Conservation (phyloP, 2,329 filamentous ascomycete genomes). For the Aschersonia sp. region DNA sequence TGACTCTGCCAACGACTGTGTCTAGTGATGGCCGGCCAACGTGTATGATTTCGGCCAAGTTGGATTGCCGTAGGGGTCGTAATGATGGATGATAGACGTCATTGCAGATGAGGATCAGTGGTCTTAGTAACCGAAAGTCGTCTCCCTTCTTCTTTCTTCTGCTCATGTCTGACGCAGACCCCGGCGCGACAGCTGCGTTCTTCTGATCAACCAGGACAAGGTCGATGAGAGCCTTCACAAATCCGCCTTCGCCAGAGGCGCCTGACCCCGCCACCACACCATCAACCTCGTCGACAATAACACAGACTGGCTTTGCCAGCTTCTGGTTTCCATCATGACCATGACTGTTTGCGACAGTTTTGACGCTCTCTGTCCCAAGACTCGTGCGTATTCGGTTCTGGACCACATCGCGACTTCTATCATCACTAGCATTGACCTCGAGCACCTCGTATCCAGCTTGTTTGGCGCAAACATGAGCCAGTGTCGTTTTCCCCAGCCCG, state of each 20-base stretch:
- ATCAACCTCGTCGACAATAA: conserved; percentile 93
- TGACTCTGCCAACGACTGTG: conserved; percentile 68
- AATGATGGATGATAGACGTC: conserved; percentile 90
- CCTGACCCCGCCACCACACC: conserved; percentile 75
- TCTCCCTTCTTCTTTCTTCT: conserved; percentile 62
- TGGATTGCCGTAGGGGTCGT: conserved; percentile 71
- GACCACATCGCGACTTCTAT: conserved; percentile 78
- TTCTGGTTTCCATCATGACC: conserved; percentile 45
- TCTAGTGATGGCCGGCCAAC: conserved; percentile 81
- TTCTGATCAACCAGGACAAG: conserved; percentile 75
- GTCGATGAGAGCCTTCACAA: conserved; percentile 89
- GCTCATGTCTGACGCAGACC: conserved; percentile 6
- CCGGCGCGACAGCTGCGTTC: conserved; percentile 33
- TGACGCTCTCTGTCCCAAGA: conserved; percentile 88
- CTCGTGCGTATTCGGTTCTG: conserved; percentile 83
- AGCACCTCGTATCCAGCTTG: conserved; percentile 94
- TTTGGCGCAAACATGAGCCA: conserved; percentile 88
- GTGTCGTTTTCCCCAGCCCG: conserved; percentile 85
- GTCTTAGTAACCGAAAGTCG: conserved; percentile 73
- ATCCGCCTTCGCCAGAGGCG: conserved; percentile 73
- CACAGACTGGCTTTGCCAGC: conserved; percentile 73
- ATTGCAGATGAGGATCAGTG: conserved; percentile 90
- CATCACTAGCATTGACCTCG: conserved; percentile 96
- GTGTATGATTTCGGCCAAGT: conserved; percentile 77
- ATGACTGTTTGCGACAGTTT: conserved; percentile 48